phyloP scores from a whole-genome alignment of 148 eudicot species.

The Persicaria tinctoria region DNA sequence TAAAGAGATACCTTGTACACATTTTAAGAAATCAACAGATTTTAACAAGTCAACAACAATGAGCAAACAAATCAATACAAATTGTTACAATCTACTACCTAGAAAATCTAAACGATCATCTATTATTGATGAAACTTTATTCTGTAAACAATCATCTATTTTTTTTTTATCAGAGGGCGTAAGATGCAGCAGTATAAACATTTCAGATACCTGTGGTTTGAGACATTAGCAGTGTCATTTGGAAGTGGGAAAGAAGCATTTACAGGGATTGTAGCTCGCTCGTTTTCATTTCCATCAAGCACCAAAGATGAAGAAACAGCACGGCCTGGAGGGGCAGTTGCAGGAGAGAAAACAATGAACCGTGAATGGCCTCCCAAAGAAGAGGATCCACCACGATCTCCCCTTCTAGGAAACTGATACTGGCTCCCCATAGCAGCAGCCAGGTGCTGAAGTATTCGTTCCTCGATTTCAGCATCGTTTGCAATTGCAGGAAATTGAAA shows the following conservation, averaged over 20 bases:
- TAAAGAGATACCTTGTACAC: too few relatives aligned
- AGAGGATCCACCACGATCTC: neutral
- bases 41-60: too few relatives aligned
- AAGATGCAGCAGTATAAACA: neutral
- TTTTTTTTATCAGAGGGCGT: neutral
- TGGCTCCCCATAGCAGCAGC: neutral
- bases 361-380: neutral
- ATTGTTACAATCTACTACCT: too few relatives aligned
- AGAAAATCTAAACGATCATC: too few relatives aligned
- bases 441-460: neutral
- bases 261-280: neutral
- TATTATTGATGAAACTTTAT: too few relatives aligned
- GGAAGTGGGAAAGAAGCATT: neutral
- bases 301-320: neutral
- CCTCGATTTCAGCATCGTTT: neutral
- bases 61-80: too few relatives aligned
- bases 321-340: neutral
- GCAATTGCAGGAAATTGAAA: neutral
- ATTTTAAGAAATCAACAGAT: too few relatives aligned
- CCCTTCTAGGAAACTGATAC: neutral
- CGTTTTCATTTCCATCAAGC: neutral
- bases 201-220: neutral
- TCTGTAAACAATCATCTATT: too few relatives aligned
- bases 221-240: neutral
- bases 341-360: neutral